phyloP scores from a whole-genome alignment of 2,329 filamentous ascomycete genomes.

The Fonsecaea monophora region DNA sequence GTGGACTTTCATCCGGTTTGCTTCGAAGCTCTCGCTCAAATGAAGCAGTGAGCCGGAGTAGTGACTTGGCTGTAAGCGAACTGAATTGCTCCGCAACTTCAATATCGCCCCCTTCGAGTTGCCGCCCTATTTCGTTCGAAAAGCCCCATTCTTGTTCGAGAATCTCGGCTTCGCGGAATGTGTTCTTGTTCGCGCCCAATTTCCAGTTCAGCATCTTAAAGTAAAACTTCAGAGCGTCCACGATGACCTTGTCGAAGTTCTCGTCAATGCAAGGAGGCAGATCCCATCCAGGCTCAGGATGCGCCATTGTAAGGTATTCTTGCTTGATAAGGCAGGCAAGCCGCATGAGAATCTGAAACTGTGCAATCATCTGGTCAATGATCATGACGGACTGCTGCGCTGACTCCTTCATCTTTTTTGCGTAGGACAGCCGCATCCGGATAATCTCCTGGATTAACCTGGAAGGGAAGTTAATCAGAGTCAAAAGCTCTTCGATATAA shows the following conservation, averaged over 20 bases:
- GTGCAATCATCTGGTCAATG: slow-evolving; percentile 96
- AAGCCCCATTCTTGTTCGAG: slow-evolving; percentile 98
- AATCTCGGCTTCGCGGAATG: slow-evolving; percentile 97
- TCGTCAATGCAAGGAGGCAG: slow-evolving; percentile 95
- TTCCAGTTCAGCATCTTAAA: slow-evolving; percentile 99
- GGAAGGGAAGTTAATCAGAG: slow-evolving; percentile 95
- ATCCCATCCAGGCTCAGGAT: slow-evolving; percentile 91
- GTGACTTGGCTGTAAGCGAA: slow-evolving; percentile 88
- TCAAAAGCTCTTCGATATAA: slow-evolving; percentile 95
- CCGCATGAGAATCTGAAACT: slow-evolving; percentile 91
- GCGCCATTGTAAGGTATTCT: slow-evolving; percentile 81
- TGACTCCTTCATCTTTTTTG: slow-evolving; percentile 93
- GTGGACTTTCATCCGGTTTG: slow-evolving; percentile 79
- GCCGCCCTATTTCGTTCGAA: slow-evolving; percentile 88
- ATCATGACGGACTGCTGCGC: slow-evolving; percentile 91
- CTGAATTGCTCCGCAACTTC: slow-evolving; percentile 97
- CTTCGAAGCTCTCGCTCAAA: slow-evolving; percentile 91
- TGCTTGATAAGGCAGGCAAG: slow-evolving; percentile 92
- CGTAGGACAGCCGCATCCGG: slow-evolving; percentile 86
- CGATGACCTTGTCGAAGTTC: slow-evolving; percentile 87
- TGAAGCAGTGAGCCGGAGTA: slow-evolving; percentile 84
- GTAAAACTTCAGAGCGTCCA: slow-evolving; percentile 95
- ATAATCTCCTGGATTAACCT: slow-evolving; percentile 97
- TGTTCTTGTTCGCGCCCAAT: slow-evolving; percentile 95
- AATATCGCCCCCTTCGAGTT: slow-evolving; percentile 91